A percentile compares a stretch with the other conserved stretches of the same genome.
Conservation (phyloP, 2,329 filamentous ascomycete genomes). For the Colletotrichum siamense region DNA sequence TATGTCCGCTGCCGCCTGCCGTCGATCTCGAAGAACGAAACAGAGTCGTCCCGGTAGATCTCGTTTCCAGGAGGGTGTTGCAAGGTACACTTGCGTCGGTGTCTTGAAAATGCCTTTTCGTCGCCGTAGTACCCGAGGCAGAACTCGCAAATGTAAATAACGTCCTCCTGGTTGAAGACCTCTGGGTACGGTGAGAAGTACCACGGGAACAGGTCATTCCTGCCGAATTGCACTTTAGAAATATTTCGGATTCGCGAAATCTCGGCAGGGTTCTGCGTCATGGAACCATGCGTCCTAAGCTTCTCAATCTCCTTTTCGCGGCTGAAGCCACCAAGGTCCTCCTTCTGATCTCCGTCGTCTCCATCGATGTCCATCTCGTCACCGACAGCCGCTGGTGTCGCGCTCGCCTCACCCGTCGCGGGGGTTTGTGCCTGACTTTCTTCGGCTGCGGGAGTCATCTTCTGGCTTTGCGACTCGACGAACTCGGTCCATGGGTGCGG, state of each 20-base stretch:
- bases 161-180: conserved; percentile 83
- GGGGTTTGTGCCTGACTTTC: conserved; percentile 52
- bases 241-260: conserved; percentile 96
- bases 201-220: conserved; percentile 93
- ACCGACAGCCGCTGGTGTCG: conserved; percentile 47
- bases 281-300: conserved; percentile 89
- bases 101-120: conserved; percentile 80
- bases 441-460: conserved; percentile 45
- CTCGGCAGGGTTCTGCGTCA: conserved; percentile 98
- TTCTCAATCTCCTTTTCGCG: conserved; percentile 96
- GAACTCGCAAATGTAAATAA: conserved; percentile 97
- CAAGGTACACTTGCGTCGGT: conserved; percentile 88
- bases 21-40: conserved; percentile 98
- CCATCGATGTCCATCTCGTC: conserved; percentile 65
- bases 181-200: conserved; percentile 98
- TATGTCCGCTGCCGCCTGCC: conserved; percentile 92
- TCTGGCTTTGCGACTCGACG: conserved; percentile 52
- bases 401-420: conserved; percentile 47
- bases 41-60: conserved; percentile 92
- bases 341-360: conserved; percentile 48
- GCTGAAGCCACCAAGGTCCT: conserved; percentile 63
- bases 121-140: conserved; percentile 91
- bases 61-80: conserved; percentile 96
- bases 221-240: conserved; percentile 91
- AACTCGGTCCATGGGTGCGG: conserved; percentile 61